Evolutionary conservation across 495 filamentous ascomycete genomes (phyloP), one percentile per base, ranked within the genome.

Genomic region (Penicillium arizonense): DNA sequence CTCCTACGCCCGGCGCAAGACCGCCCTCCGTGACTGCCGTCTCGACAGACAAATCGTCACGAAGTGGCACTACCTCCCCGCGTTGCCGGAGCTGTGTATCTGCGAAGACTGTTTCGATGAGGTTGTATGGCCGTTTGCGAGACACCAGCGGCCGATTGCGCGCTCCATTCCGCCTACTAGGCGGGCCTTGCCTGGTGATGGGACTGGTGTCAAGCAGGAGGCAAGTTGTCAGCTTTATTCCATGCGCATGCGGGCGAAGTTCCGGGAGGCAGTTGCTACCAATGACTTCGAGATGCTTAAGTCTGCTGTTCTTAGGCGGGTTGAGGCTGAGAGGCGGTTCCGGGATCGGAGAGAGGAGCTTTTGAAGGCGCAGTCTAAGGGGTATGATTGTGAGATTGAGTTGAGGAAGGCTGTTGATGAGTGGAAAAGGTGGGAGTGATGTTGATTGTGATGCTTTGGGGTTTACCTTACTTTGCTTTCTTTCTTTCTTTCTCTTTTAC

Each of bases 221-320:
- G 82, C 78, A 0, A 78, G 77, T 16, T 94, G 89, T 58, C 86
- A 89, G 67, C 70, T 92, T 6, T 91, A 88, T 55, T 87, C 85
- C n/a, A 68, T 77, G 9, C 80, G 84, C n/a, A 91, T 91, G 85
- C 77, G 88, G 36, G 69, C 75, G 1, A 74, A 85, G 8, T 90
- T 90, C 62, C 59, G 65, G 14, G 74, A 80, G 16, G 84, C 86
- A 3, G 79, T 85, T 43, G 56, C 71, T 49, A 76, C 77, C 14
- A 74, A 81, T 39, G 87, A 91, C 57, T 69, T 82, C 34, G 58
- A 63, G 7, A 77, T 72, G 47, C 62, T 89, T 44, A 63, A 66
- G 33, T 59, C 63, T 49, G 50, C 65, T 21, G 65, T 70, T 2
- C 42, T 74, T 53, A 64, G 64, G 10, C 60, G 78, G n/a, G 69